phyloP scores from a whole-genome alignment of 2,329 filamentous ascomycete species.

The Phaeosphaeria sp. region DNA sequence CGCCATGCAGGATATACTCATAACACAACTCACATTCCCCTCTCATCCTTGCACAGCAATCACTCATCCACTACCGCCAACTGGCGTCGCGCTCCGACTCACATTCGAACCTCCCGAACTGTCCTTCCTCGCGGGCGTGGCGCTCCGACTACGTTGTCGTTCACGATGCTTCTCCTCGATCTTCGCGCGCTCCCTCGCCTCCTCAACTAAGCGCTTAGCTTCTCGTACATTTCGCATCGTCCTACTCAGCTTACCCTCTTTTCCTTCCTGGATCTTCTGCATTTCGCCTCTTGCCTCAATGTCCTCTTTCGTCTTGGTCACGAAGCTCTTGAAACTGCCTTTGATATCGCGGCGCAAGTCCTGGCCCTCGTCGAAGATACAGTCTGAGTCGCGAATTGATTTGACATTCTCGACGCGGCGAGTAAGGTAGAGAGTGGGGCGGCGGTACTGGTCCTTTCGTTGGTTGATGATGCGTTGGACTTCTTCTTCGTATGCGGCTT shows the following conservation, averaged over 20 bases:
- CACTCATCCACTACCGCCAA: slow-evolving; percentile 7
- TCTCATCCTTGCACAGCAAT: not conserved
- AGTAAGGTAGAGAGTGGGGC: slow-evolving; percentile 64
- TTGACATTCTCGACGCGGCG: slow-evolving; percentile 56
- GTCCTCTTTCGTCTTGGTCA: slow-evolving; percentile 44
- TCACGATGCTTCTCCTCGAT: slow-evolving; percentile 38
- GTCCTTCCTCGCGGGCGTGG: slow-evolving; percentile 31
- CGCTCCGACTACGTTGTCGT: slow-evolving; percentile 30
- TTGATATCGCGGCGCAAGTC: slow-evolving; percentile 36
- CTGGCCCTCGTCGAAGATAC: slow-evolving; percentile 40
- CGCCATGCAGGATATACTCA: not conserved
- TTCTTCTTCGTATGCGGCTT: slow-evolving; percentile 84
- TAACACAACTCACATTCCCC: not conserved
- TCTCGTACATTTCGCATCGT: slow-evolving; percentile 42
- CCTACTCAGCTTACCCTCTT: slow-evolving; percentile 39
- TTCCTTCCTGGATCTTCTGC: slow-evolving; percentile 43
- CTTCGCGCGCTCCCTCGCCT: slow-evolving; percentile 40
- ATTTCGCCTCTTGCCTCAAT: slow-evolving; percentile 40
- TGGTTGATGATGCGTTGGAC: slow-evolving; percentile 70
- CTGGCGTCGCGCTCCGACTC: slow-evolving; percentile 30
- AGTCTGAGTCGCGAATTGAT: slow-evolving; percentile 42
- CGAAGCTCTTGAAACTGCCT: slow-evolving; percentile 43
- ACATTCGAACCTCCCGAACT: slow-evolving; percentile 24
- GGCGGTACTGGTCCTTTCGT: slow-evolving; percentile 48
- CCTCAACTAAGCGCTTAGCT: slow-evolving; percentile 42